Evolutionary conservation across 1,284 basidiomycete species (phyloP).

Genomic region (Phlebopus sp.): DNA sequence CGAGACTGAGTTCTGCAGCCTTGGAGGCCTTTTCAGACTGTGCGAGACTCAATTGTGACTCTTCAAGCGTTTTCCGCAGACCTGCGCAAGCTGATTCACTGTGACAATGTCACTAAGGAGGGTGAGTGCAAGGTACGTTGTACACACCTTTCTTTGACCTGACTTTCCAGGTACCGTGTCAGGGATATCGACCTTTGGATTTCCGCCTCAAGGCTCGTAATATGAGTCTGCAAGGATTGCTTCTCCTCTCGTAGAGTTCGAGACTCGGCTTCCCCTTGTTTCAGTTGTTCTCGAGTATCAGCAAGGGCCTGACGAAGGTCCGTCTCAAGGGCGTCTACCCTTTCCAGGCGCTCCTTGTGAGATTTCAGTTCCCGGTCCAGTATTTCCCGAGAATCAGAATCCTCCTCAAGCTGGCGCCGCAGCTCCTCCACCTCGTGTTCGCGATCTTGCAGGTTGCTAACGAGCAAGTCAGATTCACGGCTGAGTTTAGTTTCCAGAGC

Average conservation of each 20-base stretch:
- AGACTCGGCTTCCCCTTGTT: slow-evolving; percentile 23
- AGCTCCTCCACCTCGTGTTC: slow-evolving; percentile 24
- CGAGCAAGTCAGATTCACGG: slow-evolving; percentile 20
- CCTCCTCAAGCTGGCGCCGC: slow-evolving; percentile 34
- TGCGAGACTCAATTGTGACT: slow-evolving; percentile 41
- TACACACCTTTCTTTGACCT: slow-evolving; percentile 55
- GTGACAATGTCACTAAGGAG: slow-evolving; percentile 7
- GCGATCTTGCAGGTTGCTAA: slow-evolving; percentile 24
- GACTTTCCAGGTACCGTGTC: slow-evolving; percentile 57
- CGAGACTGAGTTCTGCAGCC: slow-evolving; percentile 60
- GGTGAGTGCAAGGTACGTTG: neutral
- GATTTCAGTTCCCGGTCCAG: slow-evolving; percentile 24
- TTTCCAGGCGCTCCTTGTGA: slow-evolving; percentile 11
- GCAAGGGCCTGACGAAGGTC: slow-evolving; percentile 23
- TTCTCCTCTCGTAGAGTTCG: slow-evolving; percentile 48
- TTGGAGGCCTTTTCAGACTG: slow-evolving; percentile 57
- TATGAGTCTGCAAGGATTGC: slow-evolving; percentile 46
- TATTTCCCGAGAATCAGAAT: slow-evolving; percentile 29
- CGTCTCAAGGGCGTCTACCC: slow-evolving; percentile 17
- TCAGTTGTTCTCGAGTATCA: slow-evolving; percentile 18
- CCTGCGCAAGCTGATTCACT: slow-evolving; percentile 48
- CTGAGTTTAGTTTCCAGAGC: slow-evolving; percentile 18
- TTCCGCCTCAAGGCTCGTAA: slow-evolving; percentile 60
- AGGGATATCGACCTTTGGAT: slow-evolving; percentile 59
- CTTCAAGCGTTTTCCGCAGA: slow-evolving; percentile 48